Evolutionary conservation across 2,329 filamentous ascomycete genomes (phyloP), one percentile per base, ranked within the genome.

Genomic region (Trichoderma afroharzianum): DNA sequence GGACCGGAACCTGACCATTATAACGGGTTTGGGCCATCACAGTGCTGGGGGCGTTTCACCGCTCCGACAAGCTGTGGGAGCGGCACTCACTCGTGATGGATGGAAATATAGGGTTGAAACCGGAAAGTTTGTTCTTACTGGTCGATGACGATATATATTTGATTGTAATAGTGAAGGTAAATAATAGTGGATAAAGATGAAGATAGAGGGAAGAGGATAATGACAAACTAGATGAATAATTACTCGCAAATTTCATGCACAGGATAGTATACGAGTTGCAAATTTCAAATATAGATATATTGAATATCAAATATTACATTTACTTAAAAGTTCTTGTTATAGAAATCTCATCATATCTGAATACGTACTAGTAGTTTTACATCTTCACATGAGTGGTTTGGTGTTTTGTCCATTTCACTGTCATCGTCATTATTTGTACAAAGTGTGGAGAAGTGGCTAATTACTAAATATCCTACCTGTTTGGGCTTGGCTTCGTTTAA

Each of bases 21-120:
- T 98, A 68, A 97, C 94, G 3, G 95, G 95, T 0, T 79, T 91
- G 15, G 95, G 95, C 1, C 86, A 87, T 68, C 95, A 98, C 81
- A 96, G 90, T 76, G 87, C 89, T 61, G 90, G 92, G 67, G 94
- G 94, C 1, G 91, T 88, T 70, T 93, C 92, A 2, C 90, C 89
- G 75, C 80, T 98, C 72, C 91, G 94, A 6, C 91, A 92, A 71
- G 92, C 92, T 18, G 94, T 98, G n/a, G 90, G 88, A 61, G 91
- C 89, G 77, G 91, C 90, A 78, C 83, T 98, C 55, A 86, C 90
- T 50, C 86, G 88, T 58, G 93, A 95, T 72, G 94, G 94, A 0
- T 98, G 95, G 95, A 94, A 88, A 78, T 84, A 96, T 39, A 88
- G 94, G 78, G 86, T 92, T 58, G 87, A 90, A 57, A 90, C 88